Percentiles rank a stretch among this genome's conserved stretches.
Conservation (phyloP, 106 monocot species). For the Dioscorea zingiberensis region DNA sequence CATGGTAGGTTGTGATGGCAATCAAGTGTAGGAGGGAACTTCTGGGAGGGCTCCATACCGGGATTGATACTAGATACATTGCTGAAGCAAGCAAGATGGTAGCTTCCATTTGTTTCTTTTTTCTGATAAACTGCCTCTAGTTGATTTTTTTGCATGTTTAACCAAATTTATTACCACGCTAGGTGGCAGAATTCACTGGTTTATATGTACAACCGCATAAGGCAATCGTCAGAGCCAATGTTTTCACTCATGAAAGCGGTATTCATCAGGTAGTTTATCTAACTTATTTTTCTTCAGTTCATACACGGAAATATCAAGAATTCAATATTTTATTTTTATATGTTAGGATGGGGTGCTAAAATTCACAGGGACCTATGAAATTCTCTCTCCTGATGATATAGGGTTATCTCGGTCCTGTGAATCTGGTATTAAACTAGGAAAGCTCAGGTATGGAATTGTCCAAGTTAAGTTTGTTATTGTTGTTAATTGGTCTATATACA, state of each 20-base stretch:
- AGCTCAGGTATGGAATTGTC: conserved; percentile 4
- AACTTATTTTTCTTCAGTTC: not conserved
- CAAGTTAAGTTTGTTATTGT: too few species aligned
- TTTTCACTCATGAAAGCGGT: conserved; percentile 4
- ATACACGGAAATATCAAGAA: not conserved
- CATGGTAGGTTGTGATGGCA: conserved; percentile 20
- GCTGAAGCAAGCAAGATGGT: too few species aligned
- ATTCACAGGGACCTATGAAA: conserved; percentile 1
- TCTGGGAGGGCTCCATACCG: conserved; percentile 15
- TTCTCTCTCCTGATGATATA: not conserved
- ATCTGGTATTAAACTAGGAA: conserved; percentile 1
- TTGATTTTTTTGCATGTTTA: too few species aligned
- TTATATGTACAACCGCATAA: conserved; percentile 9
- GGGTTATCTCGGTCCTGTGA: not conserved
- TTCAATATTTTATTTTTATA: not conserved
- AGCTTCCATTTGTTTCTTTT: too few species aligned
- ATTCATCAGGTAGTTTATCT: not conserved
- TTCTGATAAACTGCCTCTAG: too few species aligned
- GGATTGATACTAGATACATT: conserved; percentile 17
- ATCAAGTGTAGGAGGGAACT: conserved; percentile 18
- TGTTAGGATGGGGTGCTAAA: not conserved
- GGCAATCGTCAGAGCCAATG: conserved; percentile 1
- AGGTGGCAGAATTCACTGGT: conserved; percentile 20
- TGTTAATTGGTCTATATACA: not conserved
- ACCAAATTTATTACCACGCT: too few species aligned